Percentiles rank a stretch among this genome's conserved stretches.
phyloP scores from a whole-genome alignment of 108 stramenopile genomes.

The Epithemia pelagica region DNA sequence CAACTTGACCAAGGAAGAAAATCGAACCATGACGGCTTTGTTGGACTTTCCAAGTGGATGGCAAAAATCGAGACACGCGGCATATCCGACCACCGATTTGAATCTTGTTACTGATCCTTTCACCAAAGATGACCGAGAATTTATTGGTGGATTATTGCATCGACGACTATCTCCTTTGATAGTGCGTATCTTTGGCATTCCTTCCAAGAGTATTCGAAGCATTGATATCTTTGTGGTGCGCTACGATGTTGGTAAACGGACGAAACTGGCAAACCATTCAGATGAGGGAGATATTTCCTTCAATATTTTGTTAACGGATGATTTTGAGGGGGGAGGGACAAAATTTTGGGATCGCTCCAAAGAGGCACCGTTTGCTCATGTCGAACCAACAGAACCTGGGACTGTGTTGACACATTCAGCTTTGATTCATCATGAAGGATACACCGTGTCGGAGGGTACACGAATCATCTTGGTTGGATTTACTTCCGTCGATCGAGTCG shows the following conservation, averaged over 20 bases:
- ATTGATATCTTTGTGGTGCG: slow-evolving; percentile 54
- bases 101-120: slow-evolving; percentile 56
- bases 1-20: background rate
- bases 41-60: slow-evolving; percentile 35
- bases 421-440: slow-evolving; percentile 44
- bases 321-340: slow-evolving; percentile 64
- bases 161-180: slow-evolving; percentile 42
- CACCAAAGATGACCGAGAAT: slow-evolving; percentile 36
- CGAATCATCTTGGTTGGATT: slow-evolving; percentile 63
- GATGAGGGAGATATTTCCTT: slow-evolving; percentile 46
- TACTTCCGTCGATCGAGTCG: slow-evolving; percentile 40
- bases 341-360: slow-evolving; percentile 28
- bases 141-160: slow-evolving; percentile 32
- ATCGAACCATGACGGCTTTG: background rate
- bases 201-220: slow-evolving; percentile 34
- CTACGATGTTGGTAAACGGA: slow-evolving; percentile 20
- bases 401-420: slow-evolving; percentile 35
- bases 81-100: slow-evolving; percentile 61
- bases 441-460: slow-evolving; percentile 41
- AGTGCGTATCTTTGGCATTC: slow-evolving; percentile 41
- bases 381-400: slow-evolving; percentile 34
- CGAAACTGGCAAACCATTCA: slow-evolving; percentile 32
- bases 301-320: slow-evolving; percentile 52
- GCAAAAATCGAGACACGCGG: slow-evolving; percentile 43
- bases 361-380: slow-evolving; percentile 20